Base-by-base conservation (phyloP, 257 asterid species). In the Sherardia arvensis region DNA sequence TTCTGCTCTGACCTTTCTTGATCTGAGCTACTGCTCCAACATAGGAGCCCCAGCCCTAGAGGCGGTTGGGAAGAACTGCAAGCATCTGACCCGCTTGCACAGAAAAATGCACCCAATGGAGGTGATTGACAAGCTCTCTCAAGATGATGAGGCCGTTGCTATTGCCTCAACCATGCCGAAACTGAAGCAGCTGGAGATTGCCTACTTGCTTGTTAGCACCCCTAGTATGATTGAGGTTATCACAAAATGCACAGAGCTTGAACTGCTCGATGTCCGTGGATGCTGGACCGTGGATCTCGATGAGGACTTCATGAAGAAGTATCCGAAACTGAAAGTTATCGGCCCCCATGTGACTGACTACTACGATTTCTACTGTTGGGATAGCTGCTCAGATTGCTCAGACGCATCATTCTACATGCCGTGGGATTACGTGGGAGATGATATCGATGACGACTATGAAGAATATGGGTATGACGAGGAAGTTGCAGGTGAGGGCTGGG, bases 251-350 rank as follows among this genome's bases (percentile, higher is more conserved):
- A 74, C 56, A 34, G 14, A 74, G 17, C 95, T 88, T 4, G 95
- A 88, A 78, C 59, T 81, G 12, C 77, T 91, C 3, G 96, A 91
- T 23, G 70, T 91, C 0, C 82, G 96, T 1, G 96, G 98, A 1
- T 91, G 98, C 63, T 88, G 95, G 95, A 64, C 78, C 7, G 98
- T 91, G 64, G 72, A 81, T 38, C 59, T 91, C 57, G 94, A 88
- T 1, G 83, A 77, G 18, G 74, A 77, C 62, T 78, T 81, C 29
- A 26, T 84, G 74, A 80, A 88, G 64, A 66, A 64, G 53, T 84
- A 79, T 66, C 69, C 79, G 0, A 70, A 69, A 66, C 14, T 91
- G 72, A 84, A 79, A 66, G 80, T 91, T 10, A 65, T 84, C 0
- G 98, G 98, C 8, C 96, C 96, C 3, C 66, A 49, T 14, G 80